Conservation (phyloP, 208 protist species). For the Trypanosoma theileri region DNA sequence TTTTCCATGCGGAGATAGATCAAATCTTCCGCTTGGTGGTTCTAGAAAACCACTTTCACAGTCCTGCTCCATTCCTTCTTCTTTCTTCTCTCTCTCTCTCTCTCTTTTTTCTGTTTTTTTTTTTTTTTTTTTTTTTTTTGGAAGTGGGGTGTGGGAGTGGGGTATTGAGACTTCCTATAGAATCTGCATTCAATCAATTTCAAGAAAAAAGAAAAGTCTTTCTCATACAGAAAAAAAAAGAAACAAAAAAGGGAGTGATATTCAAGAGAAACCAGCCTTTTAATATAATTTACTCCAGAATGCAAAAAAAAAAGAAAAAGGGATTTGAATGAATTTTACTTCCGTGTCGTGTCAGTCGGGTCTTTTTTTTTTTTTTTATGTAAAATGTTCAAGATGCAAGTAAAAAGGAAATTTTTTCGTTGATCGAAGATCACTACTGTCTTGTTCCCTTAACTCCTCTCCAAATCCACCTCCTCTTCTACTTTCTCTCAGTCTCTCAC, state of each 20-base stretch:
- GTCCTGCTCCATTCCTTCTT: constrained; percentile 8
- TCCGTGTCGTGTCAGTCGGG: not conserved
- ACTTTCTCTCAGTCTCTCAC: constrained; percentile 1
- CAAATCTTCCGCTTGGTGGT: constrained; percentile 4
- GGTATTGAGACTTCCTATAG: no score
- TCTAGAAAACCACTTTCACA: constrained; percentile 13
- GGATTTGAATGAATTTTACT: not conserved
- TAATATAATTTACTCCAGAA: not conserved
- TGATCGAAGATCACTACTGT: no score
- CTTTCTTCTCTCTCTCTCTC: not conserved
- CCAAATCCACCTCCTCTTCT: not conserved
- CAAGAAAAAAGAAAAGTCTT: no score
- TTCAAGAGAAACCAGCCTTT: not conserved
- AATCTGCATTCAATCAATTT: no score
- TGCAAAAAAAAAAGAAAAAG: not conserved
- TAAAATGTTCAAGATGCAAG: not conserved
- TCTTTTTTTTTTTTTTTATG: not conserved
- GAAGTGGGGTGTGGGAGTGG: not conserved
- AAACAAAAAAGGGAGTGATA: not conserved
- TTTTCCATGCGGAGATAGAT: not conserved
- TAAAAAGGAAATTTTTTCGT: not conserved
- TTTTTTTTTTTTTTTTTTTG: not conserved
- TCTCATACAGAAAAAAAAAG: not conserved
- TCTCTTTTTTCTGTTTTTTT: not conserved
- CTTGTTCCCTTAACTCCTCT: not conserved